These are phyloP conservation scores for Actinidia arguta DNA, from an alignment of 179 eudicot species.

Conservation along the genomic window DNA sequence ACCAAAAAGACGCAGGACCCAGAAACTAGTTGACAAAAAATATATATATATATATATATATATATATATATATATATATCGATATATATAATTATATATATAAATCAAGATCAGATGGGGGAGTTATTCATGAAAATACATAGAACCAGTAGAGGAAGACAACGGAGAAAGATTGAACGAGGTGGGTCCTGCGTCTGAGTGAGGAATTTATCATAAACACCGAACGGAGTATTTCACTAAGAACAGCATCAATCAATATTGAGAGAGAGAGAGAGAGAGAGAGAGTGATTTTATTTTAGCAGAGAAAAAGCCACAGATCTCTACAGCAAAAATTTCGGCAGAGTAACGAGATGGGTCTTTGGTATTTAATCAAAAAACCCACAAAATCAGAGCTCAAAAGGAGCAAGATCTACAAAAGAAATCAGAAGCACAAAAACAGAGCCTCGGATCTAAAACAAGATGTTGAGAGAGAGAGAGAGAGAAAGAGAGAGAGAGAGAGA, in stretches of 20 bases:
- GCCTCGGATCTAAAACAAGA: constrained; percentile 19
- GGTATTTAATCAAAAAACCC: not conserved
- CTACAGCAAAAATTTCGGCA: constrained; percentile 1
- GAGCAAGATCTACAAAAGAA: not conserved
- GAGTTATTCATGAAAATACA: constrained; percentile 27
- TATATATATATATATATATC: not conserved
- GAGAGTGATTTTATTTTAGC: not conserved
- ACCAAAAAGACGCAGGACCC: constrained; percentile 12
- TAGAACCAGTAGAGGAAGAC: constrained; percentile 47
- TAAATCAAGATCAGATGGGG: not conserved
- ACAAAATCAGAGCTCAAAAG: not conserved
- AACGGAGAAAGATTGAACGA: constrained; percentile 42
- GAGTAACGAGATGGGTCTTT: constrained; percentile 21
- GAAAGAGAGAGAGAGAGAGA: not conserved
- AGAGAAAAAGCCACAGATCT: constrained; percentile 8
- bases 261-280: not conserved
- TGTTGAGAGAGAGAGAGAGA: not conserved
- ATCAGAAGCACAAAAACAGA: constrained; percentile 10
- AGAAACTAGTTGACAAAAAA: not conserved
- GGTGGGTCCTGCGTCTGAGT: constrained; percentile 32
- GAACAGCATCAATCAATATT: constrained; percentile 24
- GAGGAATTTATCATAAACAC: constrained; percentile 40
- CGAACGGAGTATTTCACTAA: constrained; percentile 28
- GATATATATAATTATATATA: not conserved
- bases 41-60: not conserved